Conservation (phyloP, 2,329 filamentous ascomycete genomes). For the Fusarium clavum region DNA sequence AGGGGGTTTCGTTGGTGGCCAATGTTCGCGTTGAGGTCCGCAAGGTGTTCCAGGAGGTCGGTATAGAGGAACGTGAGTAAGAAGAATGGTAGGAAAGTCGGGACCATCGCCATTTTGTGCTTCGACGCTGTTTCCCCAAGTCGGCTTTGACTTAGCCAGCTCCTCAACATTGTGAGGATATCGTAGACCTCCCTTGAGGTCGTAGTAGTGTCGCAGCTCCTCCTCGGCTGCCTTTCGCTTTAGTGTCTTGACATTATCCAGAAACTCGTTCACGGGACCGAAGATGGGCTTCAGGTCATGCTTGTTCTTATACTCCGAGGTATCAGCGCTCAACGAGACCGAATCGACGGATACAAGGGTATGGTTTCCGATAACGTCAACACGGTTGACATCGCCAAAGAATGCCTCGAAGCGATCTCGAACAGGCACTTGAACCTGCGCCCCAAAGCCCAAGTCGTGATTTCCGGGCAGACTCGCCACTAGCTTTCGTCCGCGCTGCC, state of each 20-base stretch:
- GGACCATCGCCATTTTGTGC: slow-evolving; percentile 59
- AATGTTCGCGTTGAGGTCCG: slow-evolving; percentile 86
- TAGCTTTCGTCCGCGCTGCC: slow-evolving; percentile 78
- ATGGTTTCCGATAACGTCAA: slow-evolving; percentile 94
- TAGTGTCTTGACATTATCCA: slow-evolving; percentile 71
- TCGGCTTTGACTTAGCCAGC: slow-evolving; percentile 58
- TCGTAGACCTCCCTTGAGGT: slow-evolving; percentile 65
- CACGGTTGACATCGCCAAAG: slow-evolving; percentile 90
- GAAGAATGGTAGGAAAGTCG: slow-evolving; percentile 86
- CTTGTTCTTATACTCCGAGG: slow-evolving; percentile 62
- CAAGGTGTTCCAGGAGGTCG: slow-evolving; percentile 86
- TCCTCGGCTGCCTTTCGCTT: slow-evolving; percentile 77
- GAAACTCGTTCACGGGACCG: slow-evolving; percentile 79
- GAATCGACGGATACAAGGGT: slow-evolving; percentile 93
- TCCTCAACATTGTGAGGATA: slow-evolving; percentile 72
- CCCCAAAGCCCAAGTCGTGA: slow-evolving; percentile 92
- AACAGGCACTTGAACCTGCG: slow-evolving; percentile 82
- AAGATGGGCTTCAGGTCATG: slow-evolving; percentile 74
- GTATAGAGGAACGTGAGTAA: slow-evolving; percentile 92
- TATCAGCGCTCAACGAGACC: slow-evolving; percentile 83
- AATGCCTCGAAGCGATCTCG: slow-evolving; percentile 86
- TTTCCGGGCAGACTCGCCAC: slow-evolving; percentile 92
- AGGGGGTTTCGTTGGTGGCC: slow-evolving; percentile 74
- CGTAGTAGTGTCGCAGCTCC: slow-evolving; percentile 74
- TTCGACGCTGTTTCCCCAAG: slow-evolving; percentile 41